Evolutionary conservation across 2,329 filamentous ascomycete species (phyloP).

Genomic region (Incumbomyces delicatus): DNA sequence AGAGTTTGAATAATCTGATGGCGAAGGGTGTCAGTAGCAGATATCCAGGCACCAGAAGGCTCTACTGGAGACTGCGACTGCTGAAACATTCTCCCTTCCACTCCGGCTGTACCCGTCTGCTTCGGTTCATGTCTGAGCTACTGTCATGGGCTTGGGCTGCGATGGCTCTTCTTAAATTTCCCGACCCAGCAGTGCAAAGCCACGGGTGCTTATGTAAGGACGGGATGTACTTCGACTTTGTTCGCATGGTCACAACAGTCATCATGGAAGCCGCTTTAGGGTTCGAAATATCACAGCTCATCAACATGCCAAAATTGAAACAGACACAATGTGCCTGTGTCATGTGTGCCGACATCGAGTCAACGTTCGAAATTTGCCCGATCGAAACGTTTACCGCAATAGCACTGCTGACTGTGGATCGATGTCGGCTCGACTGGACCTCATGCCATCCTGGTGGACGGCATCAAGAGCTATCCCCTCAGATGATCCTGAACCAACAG

Average conservation of each 20-base stretch:
- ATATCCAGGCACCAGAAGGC: slow-evolving; percentile 2
- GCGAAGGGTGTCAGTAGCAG: background rate
- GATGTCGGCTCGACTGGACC: slow-evolving; percentile 5
- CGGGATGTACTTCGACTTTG: slow-evolving; percentile 6
- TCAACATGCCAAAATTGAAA: slow-evolving; percentile 1
- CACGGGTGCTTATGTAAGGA: slow-evolving; percentile 4
- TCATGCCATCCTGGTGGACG: slow-evolving; percentile 4
- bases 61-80: slow-evolving; percentile 4
- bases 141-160: slow-evolving; percentile 7
- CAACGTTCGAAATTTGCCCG: slow-evolving; percentile 5
- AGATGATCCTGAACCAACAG: slow-evolving; percentile 3
- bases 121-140: slow-evolving; percentile 6
- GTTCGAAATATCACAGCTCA: slow-evolving; percentile 5
- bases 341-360: slow-evolving; percentile 4
- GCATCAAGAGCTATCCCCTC: slow-evolving; percentile 6
- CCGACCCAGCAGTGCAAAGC: background rate
- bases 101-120: slow-evolving; percentile 4
- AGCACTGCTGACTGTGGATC: slow-evolving; percentile 4
- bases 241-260: slow-evolving; percentile 6
- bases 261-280: slow-evolving; percentile 2
- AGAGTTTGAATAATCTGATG: slow-evolving; percentile 4
- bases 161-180: slow-evolving; percentile 5
- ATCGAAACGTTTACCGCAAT: slow-evolving; percentile 7
- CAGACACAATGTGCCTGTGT: slow-evolving; percentile 2
- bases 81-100: slow-evolving; percentile 5